These are phyloP conservation scores for Rhodamnia argentea DNA, from an alignment of 345 rosid species.

Conservation along the genomic window DNA sequence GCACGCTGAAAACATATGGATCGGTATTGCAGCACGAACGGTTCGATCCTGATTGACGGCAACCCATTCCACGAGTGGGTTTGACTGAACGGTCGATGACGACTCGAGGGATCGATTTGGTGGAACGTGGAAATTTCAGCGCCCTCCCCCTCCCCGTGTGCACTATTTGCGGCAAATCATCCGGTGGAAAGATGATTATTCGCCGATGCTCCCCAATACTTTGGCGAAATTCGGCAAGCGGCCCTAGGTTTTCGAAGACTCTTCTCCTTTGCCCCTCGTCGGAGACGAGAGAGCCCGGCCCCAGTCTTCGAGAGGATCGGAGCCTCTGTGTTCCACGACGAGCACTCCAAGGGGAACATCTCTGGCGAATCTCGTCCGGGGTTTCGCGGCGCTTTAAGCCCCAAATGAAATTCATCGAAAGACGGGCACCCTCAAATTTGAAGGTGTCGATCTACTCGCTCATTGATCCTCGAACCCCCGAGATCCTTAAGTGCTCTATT, in stretches of 20 bases:
- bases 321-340: background rate
- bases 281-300: background rate
- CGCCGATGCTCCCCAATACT: background rate
- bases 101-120: background rate
- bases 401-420: background rate
- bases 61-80: background rate
- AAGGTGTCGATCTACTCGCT: background rate
- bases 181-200: background rate
- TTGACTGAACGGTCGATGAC: background rate
- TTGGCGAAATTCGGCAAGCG: background rate
- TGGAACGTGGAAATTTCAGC: background rate
- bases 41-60: background rate
- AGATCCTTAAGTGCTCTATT: background rate
- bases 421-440: background rate
- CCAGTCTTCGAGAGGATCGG: background rate
- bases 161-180: background rate
- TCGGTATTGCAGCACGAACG: background rate
- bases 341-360: background rate
- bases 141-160: background rate
- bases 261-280: background rate
- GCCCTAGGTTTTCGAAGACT: background rate
- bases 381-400: background rate
- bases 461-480: background rate
- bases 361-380: background rate
- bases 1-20: background rate